Percentiles rank a stretch among this genome's conserved stretches.
Conservation (phyloP, 2,329 filamentous ascomycete species). For the Aquanectria penicillioides region DNA sequence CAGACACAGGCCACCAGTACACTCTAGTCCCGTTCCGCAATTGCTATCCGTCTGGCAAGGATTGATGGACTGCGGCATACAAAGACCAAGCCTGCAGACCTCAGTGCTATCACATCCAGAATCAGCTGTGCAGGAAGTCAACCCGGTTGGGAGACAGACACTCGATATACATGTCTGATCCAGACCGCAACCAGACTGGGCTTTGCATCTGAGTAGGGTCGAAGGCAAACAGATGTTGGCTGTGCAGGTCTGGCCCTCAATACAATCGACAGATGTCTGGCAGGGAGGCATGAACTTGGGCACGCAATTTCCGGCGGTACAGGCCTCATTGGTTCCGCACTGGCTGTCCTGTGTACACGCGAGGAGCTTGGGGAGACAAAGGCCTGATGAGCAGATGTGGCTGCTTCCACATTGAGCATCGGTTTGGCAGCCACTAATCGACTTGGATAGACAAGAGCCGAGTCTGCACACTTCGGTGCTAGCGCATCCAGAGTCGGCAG, state of each 20-base stretch:
- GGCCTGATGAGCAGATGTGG: not conserved
- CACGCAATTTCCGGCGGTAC: conserved; percentile 3
- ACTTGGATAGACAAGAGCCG: not conserved
- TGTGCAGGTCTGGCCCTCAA: not conserved
- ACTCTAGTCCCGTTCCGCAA: not conserved
- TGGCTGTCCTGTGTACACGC: not conserved
- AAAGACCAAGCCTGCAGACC: conserved; percentile 4
- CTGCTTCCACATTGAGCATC: not conserved
- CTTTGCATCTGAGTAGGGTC: not conserved
- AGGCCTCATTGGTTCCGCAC: conserved; percentile 4
- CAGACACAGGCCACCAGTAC: conserved; percentile 2
- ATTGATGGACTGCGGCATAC: not conserved
- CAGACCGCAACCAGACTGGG: not conserved
- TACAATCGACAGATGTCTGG: not conserved
- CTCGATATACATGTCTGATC: conserved; percentile 7
- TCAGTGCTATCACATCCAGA: not conserved
- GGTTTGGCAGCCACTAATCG: not conserved
- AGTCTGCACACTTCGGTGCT: not conserved
- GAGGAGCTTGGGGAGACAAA: conserved; percentile 1
- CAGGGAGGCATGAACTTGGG: not conserved
- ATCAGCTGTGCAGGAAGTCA: not conserved
- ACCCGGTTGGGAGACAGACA: not conserved
- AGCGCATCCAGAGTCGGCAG: not conserved
- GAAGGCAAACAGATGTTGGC: not conserved
- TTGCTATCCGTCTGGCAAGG: not conserved